phyloP scores from a whole-genome alignment of 1,284 basidiomycete genomes.

The Mycena sp. region DNA sequence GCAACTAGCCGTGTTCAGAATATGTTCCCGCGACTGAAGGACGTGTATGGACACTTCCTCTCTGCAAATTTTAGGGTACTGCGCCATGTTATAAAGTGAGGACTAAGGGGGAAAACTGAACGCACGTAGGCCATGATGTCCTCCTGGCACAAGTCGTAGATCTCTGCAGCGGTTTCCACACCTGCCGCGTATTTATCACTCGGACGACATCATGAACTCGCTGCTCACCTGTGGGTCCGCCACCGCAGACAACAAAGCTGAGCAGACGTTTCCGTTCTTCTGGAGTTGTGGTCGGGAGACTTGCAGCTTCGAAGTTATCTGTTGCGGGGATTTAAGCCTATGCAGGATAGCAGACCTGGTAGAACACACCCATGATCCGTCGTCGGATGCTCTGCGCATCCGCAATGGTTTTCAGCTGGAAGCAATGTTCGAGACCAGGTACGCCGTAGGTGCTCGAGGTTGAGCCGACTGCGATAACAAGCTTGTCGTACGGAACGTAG shows the following conservation, averaged over 20 bases:
- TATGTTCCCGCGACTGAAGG: conserved; percentile 95
- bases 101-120: conserved; percentile 12
- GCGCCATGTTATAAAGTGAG: neutral
- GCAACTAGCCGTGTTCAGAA: conserved; percentile 81
- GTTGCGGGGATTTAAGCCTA: neutral
- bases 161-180: conserved; percentile 56
- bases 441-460: conserved; percentile 94
- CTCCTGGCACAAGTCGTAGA: conserved; percentile 92
- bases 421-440: conserved; percentile 91
- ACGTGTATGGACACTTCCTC: conserved; percentile 91
- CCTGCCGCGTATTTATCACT: no score
- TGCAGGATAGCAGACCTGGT: neutral
- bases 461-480: conserved; percentile 93
- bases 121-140: conserved; percentile 87
- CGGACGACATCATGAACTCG: no score
- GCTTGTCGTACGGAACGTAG: conserved; percentile 94
- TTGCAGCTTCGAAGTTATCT: conserved; percentile 96
- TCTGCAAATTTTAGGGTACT: conserved; percentile 94
- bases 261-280: conserved; percentile 92
- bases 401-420: conserved; percentile 94
- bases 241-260: conserved; percentile 96
- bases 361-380: conserved; percentile 78
- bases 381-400: conserved; percentile 92
- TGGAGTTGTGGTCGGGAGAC: conserved; percentile 87
- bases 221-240: conserved; percentile 60